A percentile compares a stretch with the other conserved stretches of the same genome.
Conservation (phyloP, 73 alveolate genomes). For the Vitrella brassicaformis region DNA sequence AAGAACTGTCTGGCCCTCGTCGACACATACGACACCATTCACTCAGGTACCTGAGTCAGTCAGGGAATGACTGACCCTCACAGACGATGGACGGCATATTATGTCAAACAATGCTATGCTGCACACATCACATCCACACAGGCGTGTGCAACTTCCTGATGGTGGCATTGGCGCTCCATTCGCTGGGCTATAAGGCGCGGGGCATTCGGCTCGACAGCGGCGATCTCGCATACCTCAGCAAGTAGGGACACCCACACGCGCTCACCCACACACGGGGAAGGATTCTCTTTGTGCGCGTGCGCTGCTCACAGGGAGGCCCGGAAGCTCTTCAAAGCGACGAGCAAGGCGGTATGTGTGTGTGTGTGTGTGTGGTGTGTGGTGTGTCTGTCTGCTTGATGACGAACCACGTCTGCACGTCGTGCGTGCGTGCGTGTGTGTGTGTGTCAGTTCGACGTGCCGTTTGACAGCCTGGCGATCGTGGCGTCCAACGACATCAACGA, state of each 20-base stretch:
- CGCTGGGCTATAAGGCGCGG: conserved; percentile 46
- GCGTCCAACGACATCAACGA: conserved; percentile 87
- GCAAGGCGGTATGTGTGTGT: background rate
- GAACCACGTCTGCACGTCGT: too few species aligned
- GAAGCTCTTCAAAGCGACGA: background rate
- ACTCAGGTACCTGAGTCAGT: too few species aligned
- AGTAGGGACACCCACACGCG: background rate
- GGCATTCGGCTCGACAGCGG: conserved; percentile 83
- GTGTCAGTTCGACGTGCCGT: conserved; percentile 18
- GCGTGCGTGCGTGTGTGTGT: background rate
- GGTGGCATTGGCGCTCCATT: conserved; percentile 59
- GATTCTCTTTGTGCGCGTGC: background rate
- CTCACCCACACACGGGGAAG: background rate
- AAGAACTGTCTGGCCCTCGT: conserved; percentile 49
- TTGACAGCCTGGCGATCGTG: conserved; percentile 34
- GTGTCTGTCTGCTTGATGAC: background rate
- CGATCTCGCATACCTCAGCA: conserved; percentile 62
- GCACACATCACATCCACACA: too few species aligned
- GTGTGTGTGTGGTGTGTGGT: background rate
- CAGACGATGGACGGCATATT: too few species aligned
- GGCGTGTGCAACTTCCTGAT: conserved; percentile 61
- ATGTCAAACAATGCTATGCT: too few species aligned
- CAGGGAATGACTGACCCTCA: too few species aligned
- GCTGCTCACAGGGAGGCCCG: background rate
- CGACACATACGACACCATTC: conserved; percentile 58